phyloP scores from a whole-genome alignment of 2,329 filamentous ascomycete genomes.

The Aspergillus brasiliensis region DNA sequence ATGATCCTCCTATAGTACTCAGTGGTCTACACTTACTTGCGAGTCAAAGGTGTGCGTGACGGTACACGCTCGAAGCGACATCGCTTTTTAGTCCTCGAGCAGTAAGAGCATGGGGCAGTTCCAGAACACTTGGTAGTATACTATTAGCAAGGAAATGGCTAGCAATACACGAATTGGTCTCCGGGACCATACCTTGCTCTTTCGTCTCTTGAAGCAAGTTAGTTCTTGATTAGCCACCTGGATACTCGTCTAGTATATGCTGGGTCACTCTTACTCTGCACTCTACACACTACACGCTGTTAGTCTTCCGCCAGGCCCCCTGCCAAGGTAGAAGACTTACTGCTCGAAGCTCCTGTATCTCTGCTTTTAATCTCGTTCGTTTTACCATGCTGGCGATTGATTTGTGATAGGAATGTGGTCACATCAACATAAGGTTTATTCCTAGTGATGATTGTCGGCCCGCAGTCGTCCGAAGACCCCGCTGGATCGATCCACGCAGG shows the following conservation, averaged over 20 bases:
- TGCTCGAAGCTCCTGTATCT: background rate
- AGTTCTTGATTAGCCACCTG: background rate
- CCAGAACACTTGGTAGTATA: slow-evolving; percentile 17
- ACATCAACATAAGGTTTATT: background rate
- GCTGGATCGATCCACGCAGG: background rate
- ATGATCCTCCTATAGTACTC: background rate
- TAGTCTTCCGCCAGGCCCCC: slow-evolving; percentile 16
- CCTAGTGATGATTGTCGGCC: background rate
- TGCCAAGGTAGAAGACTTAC: slow-evolving; percentile 32
- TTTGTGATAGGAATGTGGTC: background rate
- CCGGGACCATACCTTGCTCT: slow-evolving; percentile 10
- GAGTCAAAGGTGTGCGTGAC: slow-evolving; percentile 18
- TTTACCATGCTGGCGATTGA: background rate
- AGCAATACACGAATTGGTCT: background rate
- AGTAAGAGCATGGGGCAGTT: slow-evolving; percentile 17
- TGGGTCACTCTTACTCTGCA: slow-evolving; percentile 12
- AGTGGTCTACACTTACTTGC: slow-evolving; percentile 10
- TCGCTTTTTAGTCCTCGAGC: slow-evolving; percentile 11
- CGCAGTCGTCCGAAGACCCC: background rate
- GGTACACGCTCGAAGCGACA: slow-evolving; percentile 16
- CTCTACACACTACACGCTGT: slow-evolving; percentile 12
- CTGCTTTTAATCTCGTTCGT: background rate
- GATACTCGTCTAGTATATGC: background rate
- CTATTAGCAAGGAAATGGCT: background rate
- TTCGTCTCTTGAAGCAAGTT: slow-evolving; percentile 8